phyloP scores from a whole-genome alignment of 2,329 filamentous ascomycete species.

The Nemania sp. region DNA sequence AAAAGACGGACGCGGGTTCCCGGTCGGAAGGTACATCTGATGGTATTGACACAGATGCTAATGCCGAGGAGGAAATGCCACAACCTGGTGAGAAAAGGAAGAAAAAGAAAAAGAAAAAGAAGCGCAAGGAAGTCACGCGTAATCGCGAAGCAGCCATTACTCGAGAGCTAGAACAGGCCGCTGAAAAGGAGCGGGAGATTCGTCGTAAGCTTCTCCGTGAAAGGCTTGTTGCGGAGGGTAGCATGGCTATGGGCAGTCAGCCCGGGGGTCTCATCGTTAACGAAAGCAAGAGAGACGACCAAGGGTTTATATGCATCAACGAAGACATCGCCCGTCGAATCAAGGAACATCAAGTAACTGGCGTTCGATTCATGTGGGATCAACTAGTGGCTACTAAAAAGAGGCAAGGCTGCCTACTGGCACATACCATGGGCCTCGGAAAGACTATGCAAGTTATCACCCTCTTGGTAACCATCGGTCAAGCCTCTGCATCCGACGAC shows the following conservation, averaged over 20 bases:
- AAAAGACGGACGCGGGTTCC: slow-evolving; percentile 1
- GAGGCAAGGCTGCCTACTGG: slow-evolving; percentile 77
- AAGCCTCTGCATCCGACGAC: slow-evolving; percentile 66
- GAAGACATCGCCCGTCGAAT: slow-evolving; percentile 66
- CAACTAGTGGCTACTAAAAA: slow-evolving; percentile 67
- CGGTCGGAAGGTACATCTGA: slow-evolving; percentile 15
- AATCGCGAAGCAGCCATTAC: slow-evolving; percentile 57
- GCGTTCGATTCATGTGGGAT: slow-evolving; percentile 88
- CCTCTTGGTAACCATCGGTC: slow-evolving; percentile 73
- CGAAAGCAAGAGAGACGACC: slow-evolving; percentile 62
- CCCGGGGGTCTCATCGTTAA: slow-evolving; percentile 66
- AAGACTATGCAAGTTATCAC: slow-evolving; percentile 93
- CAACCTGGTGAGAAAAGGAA: slow-evolving; percentile 48
- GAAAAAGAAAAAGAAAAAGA: slow-evolving; percentile 54
- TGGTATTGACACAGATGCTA: slow-evolving; percentile 27
- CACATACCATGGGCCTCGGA: slow-evolving; percentile 89
- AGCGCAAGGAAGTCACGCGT: slow-evolving; percentile 46
- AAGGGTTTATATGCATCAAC: slow-evolving; percentile 68
- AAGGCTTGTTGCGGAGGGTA: slow-evolving; percentile 48
- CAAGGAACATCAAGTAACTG: slow-evolving; percentile 79
- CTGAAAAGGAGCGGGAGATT: slow-evolving; percentile 57
- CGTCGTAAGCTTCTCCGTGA: slow-evolving; percentile 53
- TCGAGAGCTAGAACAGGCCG: slow-evolving; percentile 59
- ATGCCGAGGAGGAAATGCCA: slow-evolving; percentile 38
- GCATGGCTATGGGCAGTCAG: slow-evolving; percentile 44